These are phyloP conservation scores for Syzygium grande DNA, from an alignment of 345 rosid species.

Conservation along the genomic window DNA sequence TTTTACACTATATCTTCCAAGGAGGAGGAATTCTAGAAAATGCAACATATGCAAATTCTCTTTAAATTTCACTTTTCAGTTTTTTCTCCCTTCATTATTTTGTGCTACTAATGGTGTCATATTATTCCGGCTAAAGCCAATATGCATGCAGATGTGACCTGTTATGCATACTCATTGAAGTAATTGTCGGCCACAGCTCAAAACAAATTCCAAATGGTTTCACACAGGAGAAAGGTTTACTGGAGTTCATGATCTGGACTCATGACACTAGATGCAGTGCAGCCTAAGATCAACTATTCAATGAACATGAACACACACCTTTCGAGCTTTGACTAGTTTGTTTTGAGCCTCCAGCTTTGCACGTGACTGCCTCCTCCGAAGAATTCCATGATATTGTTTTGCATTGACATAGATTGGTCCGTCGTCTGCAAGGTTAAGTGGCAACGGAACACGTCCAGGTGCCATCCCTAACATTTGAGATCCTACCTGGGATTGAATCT, in stretches of 20 bases:
- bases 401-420: conserved; percentile 43
- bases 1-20: neutral
- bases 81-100: neutral
- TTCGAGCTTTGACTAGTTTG: conserved; percentile 31
- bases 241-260: neutral
- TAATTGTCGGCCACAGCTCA: neutral
- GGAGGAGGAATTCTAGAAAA: neutral
- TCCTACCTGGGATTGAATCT: conserved; percentile 28
- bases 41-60: neutral
- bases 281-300: neutral
- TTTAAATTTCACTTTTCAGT: neutral
- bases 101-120: neutral
- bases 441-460: conserved; percentile 30
- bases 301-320: conserved; percentile 13
- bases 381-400: conserved; percentile 48
- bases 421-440: conserved; percentile 30
- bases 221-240: neutral
- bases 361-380: conserved; percentile 42
- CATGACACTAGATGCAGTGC: neutral
- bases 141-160: neutral
- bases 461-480: conserved; percentile 23
- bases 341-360: conserved; percentile 45
- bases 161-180: neutral
- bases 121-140: neutral
- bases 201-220: neutral